Evolutionary conservation across 441 rosid genomes (phyloP), one percentile per base, ranked within the genome.

Genomic region (Croton laevigatus): DNA sequence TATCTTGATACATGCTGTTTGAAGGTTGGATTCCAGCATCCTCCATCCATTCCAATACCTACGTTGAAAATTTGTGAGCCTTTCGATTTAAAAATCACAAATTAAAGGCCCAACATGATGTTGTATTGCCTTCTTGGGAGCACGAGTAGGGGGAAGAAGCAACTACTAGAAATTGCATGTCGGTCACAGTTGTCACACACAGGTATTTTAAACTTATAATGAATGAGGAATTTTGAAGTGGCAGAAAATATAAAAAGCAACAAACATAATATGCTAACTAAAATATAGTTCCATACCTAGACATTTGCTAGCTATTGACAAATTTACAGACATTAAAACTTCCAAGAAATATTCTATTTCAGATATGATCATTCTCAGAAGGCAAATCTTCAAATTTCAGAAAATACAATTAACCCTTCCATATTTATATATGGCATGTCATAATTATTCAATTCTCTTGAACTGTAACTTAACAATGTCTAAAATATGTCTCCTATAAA

Each of bases 21-120:
- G 96, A 84, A 70, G 94, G 96, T 68, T 78, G 84, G 71, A 88
- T 74, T 70, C 90, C 86, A 6, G 86, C 83, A 72, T 85, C 92
- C 76, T 75, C 78, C 97, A 91, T 91, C 98, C 97, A 93, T 65
- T 86, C 90, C 68, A 88, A 74, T 48, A 93, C 90, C 97, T 93
- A 79, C 73, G 78, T 42, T 20, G 34, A 45, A 76, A 68, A 8
- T 74, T 64, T 11, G 62, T 2, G 19, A 45, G 59, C 53, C 37
- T 68, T 65, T 7, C 20, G 12, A 45, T 57, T 23, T 32, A 11
- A 13, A 13, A 12, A 46, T 38, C 23, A 45, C 8, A 46, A 4
- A 55, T 34, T 3, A 37, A 22, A 23, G 12, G 5, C 13, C 17
- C 4, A 36, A 14, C 16, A 44, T 3, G 22, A 58, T 22, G 13